Conservation (phyloP, 305 asterid genomes). For the Fraxinus dipetala region DNA sequence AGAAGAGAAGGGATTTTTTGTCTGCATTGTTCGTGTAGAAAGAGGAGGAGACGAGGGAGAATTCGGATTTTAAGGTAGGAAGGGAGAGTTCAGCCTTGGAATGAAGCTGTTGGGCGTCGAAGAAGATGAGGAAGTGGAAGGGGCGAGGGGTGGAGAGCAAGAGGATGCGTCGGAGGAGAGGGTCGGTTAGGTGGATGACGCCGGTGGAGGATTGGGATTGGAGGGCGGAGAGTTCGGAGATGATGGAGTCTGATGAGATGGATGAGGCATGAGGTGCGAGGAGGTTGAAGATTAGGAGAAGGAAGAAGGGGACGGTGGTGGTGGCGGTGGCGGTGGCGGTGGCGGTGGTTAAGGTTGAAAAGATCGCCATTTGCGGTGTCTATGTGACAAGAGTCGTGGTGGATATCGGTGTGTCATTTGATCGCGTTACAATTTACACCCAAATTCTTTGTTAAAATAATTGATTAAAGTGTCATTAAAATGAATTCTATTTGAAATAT, state of each 20-base stretch:
- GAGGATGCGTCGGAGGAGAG: constrained; percentile 70
- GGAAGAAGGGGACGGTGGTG: constrained; percentile 21
- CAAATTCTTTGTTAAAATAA: too few relatives aligned
- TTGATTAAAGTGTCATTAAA: too few relatives aligned
- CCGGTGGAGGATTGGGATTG: constrained; percentile 65
- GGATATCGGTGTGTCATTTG: background rate
- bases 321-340: constrained; percentile 14
- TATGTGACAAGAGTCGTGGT: background rate
- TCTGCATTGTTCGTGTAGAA: constrained; percentile 55
- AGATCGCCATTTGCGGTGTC: constrained; percentile 42
- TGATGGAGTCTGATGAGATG: constrained; percentile 28
- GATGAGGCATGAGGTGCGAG: constrained; percentile 20
- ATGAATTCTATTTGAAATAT: too few relatives aligned
- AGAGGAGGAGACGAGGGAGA: constrained; percentile 64
- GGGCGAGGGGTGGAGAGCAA: constrained; percentile 73
- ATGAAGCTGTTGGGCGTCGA: constrained; percentile 82
- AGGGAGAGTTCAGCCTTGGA: constrained; percentile 72
- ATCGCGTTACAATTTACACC: too few relatives aligned
- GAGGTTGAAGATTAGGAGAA: constrained; percentile 11
- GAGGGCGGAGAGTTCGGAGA: constrained; percentile 50
- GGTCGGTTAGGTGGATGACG: constrained; percentile 66
- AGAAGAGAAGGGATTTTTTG: constrained; percentile 44
- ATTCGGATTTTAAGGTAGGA: constrained; percentile 66
- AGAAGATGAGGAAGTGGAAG: constrained; percentile 70
- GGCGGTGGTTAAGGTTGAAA: constrained; percentile 26